Evolutionary conservation across 805 yeast genomes (phyloP).

Genomic region (Brettanomyces bruxellensis): DNA sequence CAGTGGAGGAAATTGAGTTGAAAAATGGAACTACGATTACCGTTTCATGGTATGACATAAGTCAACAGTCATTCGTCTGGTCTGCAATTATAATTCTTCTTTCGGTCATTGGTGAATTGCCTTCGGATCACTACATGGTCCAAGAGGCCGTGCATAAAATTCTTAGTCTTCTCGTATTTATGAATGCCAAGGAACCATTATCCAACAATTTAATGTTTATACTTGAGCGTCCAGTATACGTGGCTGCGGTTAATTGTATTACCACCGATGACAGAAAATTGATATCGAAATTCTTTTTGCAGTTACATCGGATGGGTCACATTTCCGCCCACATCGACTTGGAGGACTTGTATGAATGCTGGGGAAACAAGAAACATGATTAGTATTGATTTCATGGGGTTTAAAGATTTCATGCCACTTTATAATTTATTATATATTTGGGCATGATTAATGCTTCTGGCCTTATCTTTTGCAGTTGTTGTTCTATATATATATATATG

Average conservation of each 20-base stretch:
- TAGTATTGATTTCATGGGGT: background rate
- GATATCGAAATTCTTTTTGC: slow-evolving; percentile 32
- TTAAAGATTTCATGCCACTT: background rate
- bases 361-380: background rate
- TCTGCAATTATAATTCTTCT: slow-evolving; percentile 28
- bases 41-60: slow-evolving; percentile 43
- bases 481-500: too few species aligned
- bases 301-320: slow-evolving; percentile 32
- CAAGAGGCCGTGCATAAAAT: slow-evolving; percentile 24
- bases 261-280: slow-evolving; percentile 25
- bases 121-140: slow-evolving; percentile 24
- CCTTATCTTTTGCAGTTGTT: too few species aligned
- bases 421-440: too few species aligned
- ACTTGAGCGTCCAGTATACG: slow-evolving; percentile 47
- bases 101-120: slow-evolving; percentile 29
- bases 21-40: slow-evolving; percentile 12
- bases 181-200: slow-evolving; percentile 19
- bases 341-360: slow-evolving; percentile 8
- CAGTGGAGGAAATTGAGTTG: slow-evolving; percentile 12
- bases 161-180: slow-evolving; percentile 21
- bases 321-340: slow-evolving; percentile 38
- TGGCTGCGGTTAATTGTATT: slow-evolving; percentile 38
- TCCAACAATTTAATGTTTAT: slow-evolving; percentile 27
- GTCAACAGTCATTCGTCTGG: slow-evolving; percentile 37
- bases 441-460: too few species aligned